Evolutionary conservation across 371 early-diverging fungal species (phyloP), one percentile per base, ranked within the genome.

Genomic region (Mortierella sp.): DNA sequence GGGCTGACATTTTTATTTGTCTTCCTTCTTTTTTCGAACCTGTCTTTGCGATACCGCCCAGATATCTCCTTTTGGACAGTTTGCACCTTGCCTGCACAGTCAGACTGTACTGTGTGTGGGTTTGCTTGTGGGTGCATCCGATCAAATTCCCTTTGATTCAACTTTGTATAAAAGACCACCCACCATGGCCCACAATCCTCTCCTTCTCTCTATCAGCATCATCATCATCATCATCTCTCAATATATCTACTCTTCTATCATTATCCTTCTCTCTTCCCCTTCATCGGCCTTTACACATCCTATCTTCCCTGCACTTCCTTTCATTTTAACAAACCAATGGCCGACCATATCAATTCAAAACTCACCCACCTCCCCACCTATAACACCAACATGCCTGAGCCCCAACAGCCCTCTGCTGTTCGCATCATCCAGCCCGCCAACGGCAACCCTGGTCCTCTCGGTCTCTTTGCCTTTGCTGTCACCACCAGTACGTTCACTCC

Each of bases 381-480:
- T 21, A 52, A 47, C 52, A 47, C n/a, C 73, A 28, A 50, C 52
- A 54, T 34, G 6, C 24, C 75, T 24, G 68, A 68, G 44, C 63
- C 34, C 52, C 71, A 72, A n/a, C 73, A 70, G 3, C 70, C 74
- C 63, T 34, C 34, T 0, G 78, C 79, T 28, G 52, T 88, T 38
- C 90, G 90, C 70, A 84, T 86, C 73, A 83, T 91, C 76, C 78
- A 80, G 74, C 78, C 81, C 14, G 81, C 84, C 57, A 84, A 84
- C 70, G 95, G 91, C 76, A 94, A 96, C 76, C 95, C 96, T 21
- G 94, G 91, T 78, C 96, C 96, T 31, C 89, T 96, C 45, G 96
- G 95, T 72, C 93, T 96, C 48, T 91, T 91, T 75, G 88, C 93
- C 58, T 96, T 95, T 75, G 96, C 95, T 48, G 88, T 95, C 82